Evolutionary conservation across 192 early-diverging fungal species (phyloP), one percentile per base, ranked within the genome.

Genomic region (Phycomyces blakesleeanus): DNA sequence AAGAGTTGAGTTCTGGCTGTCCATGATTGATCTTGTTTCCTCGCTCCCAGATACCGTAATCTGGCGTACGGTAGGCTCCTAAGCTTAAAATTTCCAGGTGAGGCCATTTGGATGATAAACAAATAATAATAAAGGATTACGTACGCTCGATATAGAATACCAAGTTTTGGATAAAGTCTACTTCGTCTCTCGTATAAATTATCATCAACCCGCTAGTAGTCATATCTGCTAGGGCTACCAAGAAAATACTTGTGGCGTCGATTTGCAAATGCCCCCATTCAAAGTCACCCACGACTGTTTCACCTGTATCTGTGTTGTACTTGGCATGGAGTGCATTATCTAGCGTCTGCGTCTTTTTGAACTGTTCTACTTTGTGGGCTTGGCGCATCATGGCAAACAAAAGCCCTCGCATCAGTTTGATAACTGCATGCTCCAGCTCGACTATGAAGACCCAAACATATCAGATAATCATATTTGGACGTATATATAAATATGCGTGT

Each of bases 21-120:
- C 92, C 92, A 61, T 92, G 90, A 73, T 93, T 93, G 51, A 88
- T 82, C 73, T 93, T 93, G 71, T 92, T 88, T 38, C 92, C 92
- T 60, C 92, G 73, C 60, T 93, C 92, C 92, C 92, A 93, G 53
- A 91, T 86, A 37, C 92, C 92, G 64, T 89, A 92, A 59, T 93
- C 91, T 0, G 90, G 90, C 5, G 90, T 92, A 67, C 89, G 84
- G 65, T 89, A 91, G 15, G 80, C 77, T 22, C 64, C 71, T 72
- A 14, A 49, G 49, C n/a, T 55, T 63, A 27, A 56, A 8, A 38
- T 1, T 1, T 2, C 29, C 2, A 41, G 14, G 10, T 27, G 22
- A 59, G 25, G n/a, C 14, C 12, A 64, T 6, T 38, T 57, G 55
- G 20, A 21, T 20, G 18, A 53, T 29, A 41, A 55, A 53, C 27